Evolutionary conservation across 345 rosid genomes (phyloP).

Genomic region (Noccaea caerulescens): DNA sequence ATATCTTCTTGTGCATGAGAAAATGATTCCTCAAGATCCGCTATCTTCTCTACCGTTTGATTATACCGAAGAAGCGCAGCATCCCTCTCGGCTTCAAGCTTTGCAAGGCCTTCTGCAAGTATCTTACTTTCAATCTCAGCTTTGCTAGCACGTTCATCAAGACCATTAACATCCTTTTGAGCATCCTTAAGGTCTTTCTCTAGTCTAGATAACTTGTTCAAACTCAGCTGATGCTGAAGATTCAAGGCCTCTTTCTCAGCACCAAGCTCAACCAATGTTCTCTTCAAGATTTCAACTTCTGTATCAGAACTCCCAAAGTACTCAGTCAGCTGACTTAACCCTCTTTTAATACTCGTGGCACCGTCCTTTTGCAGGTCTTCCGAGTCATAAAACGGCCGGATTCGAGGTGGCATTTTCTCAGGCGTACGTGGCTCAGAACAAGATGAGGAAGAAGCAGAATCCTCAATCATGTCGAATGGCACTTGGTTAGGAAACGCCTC

Average conservation of each 20-base stretch:
- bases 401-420: conserved; percentile 60
- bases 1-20: conserved; percentile 54
- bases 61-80: conserved; percentile 65
- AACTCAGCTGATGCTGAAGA: conserved; percentile 63
- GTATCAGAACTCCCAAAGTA: conserved; percentile 44
- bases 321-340: conserved; percentile 73
- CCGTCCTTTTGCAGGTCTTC: conserved; percentile 45
- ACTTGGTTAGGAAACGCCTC: conserved; percentile 94
- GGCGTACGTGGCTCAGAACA: conserved; percentile 74
- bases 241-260: conserved; percentile 72
- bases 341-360: conserved; percentile 52
- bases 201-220: conserved; percentile 66
- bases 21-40: conserved; percentile 56
- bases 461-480: conserved; percentile 62
- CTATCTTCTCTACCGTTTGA: conserved; percentile 65
- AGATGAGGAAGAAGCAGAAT: conserved; percentile 56
- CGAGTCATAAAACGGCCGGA: conserved; percentile 43
- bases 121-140: conserved; percentile 74
- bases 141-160: conserved; percentile 74
- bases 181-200: conserved; percentile 68
- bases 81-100: conserved; percentile 77
- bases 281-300: conserved; percentile 66
- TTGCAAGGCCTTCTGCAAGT: conserved; percentile 66
- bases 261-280: conserved; percentile 65
- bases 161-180: conserved; percentile 60